These are phyloP conservation scores for Pythium graminicola DNA, from an alignment of 352 stramenopile genomes.

Conservation along the genomic window DNA sequence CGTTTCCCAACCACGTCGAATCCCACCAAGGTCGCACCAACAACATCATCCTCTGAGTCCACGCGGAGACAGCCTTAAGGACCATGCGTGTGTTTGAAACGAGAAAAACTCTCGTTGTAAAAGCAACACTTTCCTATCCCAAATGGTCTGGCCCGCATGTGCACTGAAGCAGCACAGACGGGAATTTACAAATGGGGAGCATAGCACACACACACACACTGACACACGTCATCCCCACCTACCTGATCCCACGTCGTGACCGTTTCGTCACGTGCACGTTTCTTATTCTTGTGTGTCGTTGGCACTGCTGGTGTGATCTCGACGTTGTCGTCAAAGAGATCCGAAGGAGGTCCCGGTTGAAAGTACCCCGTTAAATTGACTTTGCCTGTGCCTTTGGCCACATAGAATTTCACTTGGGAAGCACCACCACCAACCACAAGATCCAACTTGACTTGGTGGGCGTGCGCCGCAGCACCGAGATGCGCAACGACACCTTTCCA, in stretches of 20 bases:
- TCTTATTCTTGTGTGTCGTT: constrained; percentile 50
- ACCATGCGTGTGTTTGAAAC: constrained; percentile 74
- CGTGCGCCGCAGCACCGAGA: constrained; percentile 35
- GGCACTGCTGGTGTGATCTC: neutral
- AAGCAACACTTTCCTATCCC: constrained; percentile 78
- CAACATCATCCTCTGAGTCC: constrained; percentile 32
- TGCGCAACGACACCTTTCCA: constrained; percentile 69
- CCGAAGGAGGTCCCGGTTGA: constrained; percentile 47
- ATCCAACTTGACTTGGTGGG: constrained; percentile 70
- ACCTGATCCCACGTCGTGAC: constrained; percentile 54
- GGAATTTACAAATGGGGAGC: constrained; percentile 68
- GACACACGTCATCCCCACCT: too few relatives aligned
- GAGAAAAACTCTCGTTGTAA: constrained; percentile 75
- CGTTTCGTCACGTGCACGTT: constrained; percentile 41
- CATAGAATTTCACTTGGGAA: constrained; percentile 70
- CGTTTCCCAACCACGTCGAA: constrained; percentile 14
- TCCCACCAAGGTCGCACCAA: constrained; percentile 22
- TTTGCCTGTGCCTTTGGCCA: constrained; percentile 46
- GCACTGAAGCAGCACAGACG: constrained; percentile 36
- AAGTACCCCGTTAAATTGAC: constrained; percentile 82
- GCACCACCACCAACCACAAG: constrained; percentile 49
- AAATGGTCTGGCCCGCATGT: constrained; percentile 74
- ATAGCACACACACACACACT: constrained; percentile 10
- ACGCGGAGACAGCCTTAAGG: constrained; percentile 89
- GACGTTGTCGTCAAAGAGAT: constrained; percentile 28